Conservation (phyloP, 1,284 basidiomycete species). For the Ceratobasidium sp. region DNA sequence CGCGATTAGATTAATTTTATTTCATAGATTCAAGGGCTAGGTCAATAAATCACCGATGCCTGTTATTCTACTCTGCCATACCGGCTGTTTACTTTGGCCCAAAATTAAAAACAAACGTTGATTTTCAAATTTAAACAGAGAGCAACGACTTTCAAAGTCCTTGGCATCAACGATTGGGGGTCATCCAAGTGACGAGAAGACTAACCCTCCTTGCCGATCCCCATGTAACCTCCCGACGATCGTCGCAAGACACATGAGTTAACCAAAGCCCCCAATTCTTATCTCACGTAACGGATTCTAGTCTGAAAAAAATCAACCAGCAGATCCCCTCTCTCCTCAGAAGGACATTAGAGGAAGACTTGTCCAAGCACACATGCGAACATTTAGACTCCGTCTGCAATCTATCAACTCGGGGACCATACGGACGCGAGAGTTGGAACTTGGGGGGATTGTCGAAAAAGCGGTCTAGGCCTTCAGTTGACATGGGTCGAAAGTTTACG, state of each 20-base stretch:
- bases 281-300: conserved; percentile 7
- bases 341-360: conserved; percentile 7
- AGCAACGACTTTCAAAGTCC: no score
- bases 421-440: not conserved
- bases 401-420: not conserved
- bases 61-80: no score
- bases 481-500: conserved; percentile 13
- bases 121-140: no score
- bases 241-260: not conserved
- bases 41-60: no score
- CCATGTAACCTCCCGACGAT: not conserved
- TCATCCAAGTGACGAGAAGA: not conserved
- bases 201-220: not conserved
- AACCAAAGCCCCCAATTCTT: not conserved
- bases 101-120: no score
- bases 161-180: not conserved
- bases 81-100: no score
- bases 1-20: no score
- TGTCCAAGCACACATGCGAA: not conserved
- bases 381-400: conserved; percentile 15
- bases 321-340: not conserved
- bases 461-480: not conserved
- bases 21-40: no score
- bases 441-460: no score
- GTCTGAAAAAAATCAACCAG: conserved; percentile 6